Percentiles rank a stretch among this genome's conserved stretches.
phyloP scores from a whole-genome alignment of 2,329 filamentous ascomycete species.

The Aspergillus felis region DNA sequence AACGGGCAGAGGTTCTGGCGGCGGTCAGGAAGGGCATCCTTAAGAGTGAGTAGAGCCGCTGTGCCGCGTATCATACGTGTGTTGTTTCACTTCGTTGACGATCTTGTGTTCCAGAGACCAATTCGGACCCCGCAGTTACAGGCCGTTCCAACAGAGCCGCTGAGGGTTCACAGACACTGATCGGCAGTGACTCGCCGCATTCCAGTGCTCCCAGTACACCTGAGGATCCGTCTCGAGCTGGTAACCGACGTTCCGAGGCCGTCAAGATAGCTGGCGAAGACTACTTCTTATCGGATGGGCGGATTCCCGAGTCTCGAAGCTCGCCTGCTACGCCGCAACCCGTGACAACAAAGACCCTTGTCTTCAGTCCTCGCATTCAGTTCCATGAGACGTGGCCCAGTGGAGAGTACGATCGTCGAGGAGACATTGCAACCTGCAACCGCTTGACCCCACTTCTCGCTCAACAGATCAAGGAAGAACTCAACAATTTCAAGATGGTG shows the following conservation, averaged over 20 bases:
- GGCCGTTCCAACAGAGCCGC: constrained; percentile 63
- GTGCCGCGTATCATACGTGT: not conserved
- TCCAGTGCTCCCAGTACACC: constrained; percentile 88
- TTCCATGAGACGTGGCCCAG: constrained; percentile 97
- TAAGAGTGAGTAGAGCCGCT: constrained; percentile 62
- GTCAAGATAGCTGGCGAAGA: constrained; percentile 78
- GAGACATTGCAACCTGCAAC: constrained; percentile 97
- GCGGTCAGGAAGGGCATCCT: constrained; percentile 93
- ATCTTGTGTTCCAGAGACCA: constrained; percentile 35
- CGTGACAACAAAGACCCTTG: constrained; percentile 50
- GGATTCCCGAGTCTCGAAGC: constrained; percentile 72
- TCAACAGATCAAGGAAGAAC: constrained; percentile 98
- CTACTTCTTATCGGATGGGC: constrained; percentile 78
- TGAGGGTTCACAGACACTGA: constrained; percentile 59
- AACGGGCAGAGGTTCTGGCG: constrained; percentile 85
- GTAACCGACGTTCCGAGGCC: constrained; percentile 64
- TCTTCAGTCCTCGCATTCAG: constrained; percentile 86
- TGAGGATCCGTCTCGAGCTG: constrained; percentile 61
- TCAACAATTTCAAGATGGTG: constrained; percentile 99
- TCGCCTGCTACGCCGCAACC: constrained; percentile 70
- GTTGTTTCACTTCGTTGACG: constrained; percentile 2
- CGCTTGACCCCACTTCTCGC: constrained; percentile 93
- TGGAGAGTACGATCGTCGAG: constrained; percentile 91
- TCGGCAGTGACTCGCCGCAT: constrained; percentile 70
- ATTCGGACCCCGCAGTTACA: constrained; percentile 60